phyloP scores from a whole-genome alignment of 2,329 filamentous ascomycete genomes.

The Penicillium sp. region DNA sequence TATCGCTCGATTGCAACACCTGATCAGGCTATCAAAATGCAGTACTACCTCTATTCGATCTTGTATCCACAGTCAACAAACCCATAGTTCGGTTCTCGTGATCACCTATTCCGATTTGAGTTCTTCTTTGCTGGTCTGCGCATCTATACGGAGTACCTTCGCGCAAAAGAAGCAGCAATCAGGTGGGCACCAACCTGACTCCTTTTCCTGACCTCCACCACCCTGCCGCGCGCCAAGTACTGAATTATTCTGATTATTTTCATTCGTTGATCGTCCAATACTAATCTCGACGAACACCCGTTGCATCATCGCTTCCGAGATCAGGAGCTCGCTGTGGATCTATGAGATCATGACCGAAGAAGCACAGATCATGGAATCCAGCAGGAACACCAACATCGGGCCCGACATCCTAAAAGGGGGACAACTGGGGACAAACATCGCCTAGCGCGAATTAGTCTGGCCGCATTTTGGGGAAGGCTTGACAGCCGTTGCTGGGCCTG shows the following conservation, averaged over 20 bases:
- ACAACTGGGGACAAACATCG: conserved; percentile 13
- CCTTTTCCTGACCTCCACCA: not conserved
- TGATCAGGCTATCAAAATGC: conserved; percentile 5
- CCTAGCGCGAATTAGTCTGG: conserved; percentile 17
- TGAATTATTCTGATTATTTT: not conserved
- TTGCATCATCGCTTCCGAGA: conserved; percentile 19
- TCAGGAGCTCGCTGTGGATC: conserved; percentile 13
- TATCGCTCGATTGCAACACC: not conserved
- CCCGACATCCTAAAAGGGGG: conserved; percentile 6
- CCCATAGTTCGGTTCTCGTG: not conserved
- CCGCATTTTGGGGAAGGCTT: conserved; percentile 18
- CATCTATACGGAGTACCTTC: not conserved
- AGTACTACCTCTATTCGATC: not conserved
- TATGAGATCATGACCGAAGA: conserved; percentile 19
- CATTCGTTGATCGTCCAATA: not conserved
- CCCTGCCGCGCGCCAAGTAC: not conserved
- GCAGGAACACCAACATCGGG: not conserved
- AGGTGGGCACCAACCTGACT: not conserved
- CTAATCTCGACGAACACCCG: conserved; percentile 1
- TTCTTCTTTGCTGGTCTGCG: not conserved
- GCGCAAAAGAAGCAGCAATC: not conserved
- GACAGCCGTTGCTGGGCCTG: conserved; percentile 29
- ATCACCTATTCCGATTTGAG: not conserved
- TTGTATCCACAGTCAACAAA: not conserved
- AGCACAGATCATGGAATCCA: conserved; percentile 5